Base-by-base conservation (phyloP, 2,329 filamentous ascomycete genomes). In the Fusarium illudens region DNA sequence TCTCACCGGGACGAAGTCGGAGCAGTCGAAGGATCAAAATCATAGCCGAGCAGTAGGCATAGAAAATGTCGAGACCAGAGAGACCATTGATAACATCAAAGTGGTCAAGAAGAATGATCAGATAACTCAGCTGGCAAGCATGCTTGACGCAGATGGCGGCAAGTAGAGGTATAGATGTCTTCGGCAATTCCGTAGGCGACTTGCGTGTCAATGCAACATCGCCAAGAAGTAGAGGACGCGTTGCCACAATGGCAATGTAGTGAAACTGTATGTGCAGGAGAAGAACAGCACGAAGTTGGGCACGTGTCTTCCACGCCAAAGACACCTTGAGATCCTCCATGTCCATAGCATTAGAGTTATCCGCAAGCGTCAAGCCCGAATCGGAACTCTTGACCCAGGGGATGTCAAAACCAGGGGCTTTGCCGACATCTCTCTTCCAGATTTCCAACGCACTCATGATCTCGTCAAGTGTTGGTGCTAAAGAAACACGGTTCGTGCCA, bases 21-120 rank as follows among this genome's bases (percentile, higher is more conserved):
- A 71, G 58, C 10, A 70, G 20, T 3, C 67, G n/a, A 2, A 70
- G 51, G 4, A 71, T 71, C 0, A 70, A 10, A 0, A 76, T 68
- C 75, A 79, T 79, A 2, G 72, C 73, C 2, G 76, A 74, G 42
- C 74, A 78, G 59, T 78, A 79, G 32, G 75, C 71, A 52, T 79
- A 79, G 33, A 78, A 79, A 3, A 78, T 69, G 29, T 80, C 78
- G 0, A 79, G 67, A 2, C 76, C 76, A 1, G 77, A 77, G 8
- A 77, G 65, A 1, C 78, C 77, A 49, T 79, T 76, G 7, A 80
- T 51, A 1, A 77, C 68, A 19, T 73, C 67, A 36, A 79, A 78
- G 4, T 68, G 71, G 33, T 78, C 73, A 0, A 80, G 72, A 1
- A 80, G 67, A 13, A 79, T 69, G 44, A 75, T 71, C 0, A 78